Base-by-base conservation (phyloP, 2,329 filamentous ascomycete genomes). In the Colletotrichum horii region DNA sequence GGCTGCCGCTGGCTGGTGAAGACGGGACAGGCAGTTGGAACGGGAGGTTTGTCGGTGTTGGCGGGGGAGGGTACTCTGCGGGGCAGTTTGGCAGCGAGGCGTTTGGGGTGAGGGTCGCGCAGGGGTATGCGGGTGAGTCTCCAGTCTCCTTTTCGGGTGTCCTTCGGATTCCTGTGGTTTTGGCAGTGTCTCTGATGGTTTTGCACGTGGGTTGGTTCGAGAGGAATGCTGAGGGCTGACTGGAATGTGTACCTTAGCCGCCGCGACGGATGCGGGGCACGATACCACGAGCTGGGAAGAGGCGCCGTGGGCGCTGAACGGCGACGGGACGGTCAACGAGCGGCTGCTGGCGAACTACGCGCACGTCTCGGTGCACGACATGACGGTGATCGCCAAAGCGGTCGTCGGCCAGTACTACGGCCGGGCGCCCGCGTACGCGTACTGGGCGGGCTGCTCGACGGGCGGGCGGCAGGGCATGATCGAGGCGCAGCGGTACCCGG, bases 391-490 rank as follows among this genome's bases (percentile, higher is more conserved):
- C 6, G 87, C 86, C 28, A 92, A 92, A 78, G 76, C 84, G 6
- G 76, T 92, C 32, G 84, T 86, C 4, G 78, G 85, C 30, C 80
- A 82, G 14, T 91, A 88, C 80, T 92, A 92, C 78, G 82, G 84
- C 30, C 76, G 79, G 1, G 83, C 85, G 6, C 81, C 84, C 3
- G 80, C 83, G 2, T 88, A 86, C 76, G 87, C 85, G 2, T 90
- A 90, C 80, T 91, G 86, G 79, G 82, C 83, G 16, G 89, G 90
- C 16, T 91, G 89, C 77, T 90, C 88, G 3, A 90, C 88, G 0
- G 90, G 90, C 16, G 91, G 91, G 1, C 83, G 90, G 3, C 89
- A 92, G 80, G 91, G 90, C 19, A 81, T 90, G 34, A 88, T 88
- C 77, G 83, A 88, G 28, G 87, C 88, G 0, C 88, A 91, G 78